Percentiles rank a stretch among this genome's conserved stretches.
These are phyloP conservation scores for Punica granatum DNA, from an alignment of 345 rosid species.

Conservation along the genomic window DNA sequence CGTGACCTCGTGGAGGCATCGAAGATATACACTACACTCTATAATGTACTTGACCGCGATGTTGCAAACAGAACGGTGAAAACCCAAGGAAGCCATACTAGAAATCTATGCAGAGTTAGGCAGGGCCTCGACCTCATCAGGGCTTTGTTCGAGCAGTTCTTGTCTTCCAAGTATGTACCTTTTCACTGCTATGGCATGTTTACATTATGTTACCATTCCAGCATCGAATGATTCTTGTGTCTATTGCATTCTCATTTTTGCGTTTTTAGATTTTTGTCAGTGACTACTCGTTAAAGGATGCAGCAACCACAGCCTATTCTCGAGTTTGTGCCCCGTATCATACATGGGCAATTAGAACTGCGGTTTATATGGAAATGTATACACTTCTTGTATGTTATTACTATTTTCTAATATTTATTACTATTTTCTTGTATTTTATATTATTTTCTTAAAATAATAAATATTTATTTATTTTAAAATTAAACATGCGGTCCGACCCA, in stretches of 20 bases:
- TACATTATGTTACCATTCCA: not conserved
- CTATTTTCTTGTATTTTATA: no score
- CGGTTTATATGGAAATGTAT: constrained; percentile 92
- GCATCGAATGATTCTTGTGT: not conserved
- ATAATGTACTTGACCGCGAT: constrained; percentile 11
- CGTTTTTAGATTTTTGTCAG: constrained; percentile 11
- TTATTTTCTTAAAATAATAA: no score
- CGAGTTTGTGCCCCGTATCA: constrained; percentile 89
- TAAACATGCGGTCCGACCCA: no score
- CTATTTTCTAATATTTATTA: no score
- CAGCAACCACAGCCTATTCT: constrained; percentile 76
- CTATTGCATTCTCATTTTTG: not conserved
- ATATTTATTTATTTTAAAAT: no score
- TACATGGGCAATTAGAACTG: constrained; percentile 78
- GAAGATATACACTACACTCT: not conserved
- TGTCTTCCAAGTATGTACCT: constrained; percentile 11
- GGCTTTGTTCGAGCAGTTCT: constrained; percentile 17
- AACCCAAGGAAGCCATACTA: constrained; percentile 7
- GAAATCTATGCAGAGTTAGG: constrained; percentile 4
- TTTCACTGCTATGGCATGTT: no score
- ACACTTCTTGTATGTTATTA: no score
- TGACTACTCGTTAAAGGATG: constrained; percentile 63
- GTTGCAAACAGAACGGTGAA: constrained; percentile 10
- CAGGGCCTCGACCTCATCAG: constrained; percentile 9
- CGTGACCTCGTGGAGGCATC: constrained; percentile 13